phyloP scores from a whole-genome alignment of 139 green algal species.

The Ostreobium quekettii region DNA sequence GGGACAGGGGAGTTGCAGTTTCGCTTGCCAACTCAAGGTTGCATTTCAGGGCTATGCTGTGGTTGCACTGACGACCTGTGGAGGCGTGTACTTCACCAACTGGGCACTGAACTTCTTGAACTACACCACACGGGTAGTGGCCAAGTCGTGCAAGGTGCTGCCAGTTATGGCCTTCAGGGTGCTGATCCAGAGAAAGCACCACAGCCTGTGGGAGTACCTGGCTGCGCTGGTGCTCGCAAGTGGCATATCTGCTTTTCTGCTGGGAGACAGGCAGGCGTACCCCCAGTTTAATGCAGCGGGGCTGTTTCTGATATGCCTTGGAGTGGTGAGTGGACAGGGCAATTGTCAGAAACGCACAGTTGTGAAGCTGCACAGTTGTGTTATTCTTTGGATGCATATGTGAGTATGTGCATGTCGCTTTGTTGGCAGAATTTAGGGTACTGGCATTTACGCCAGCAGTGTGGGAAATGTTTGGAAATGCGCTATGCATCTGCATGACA shows the following conservation, averaged over 20 bases:
- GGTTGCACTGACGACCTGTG: slow-evolving; percentile 39
- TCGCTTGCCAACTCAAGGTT: too few species aligned
- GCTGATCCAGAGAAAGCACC: slow-evolving; percentile 33
- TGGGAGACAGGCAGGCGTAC: slow-evolving; percentile 36
- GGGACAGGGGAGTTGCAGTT: too few species aligned
- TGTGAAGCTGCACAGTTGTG: too few species aligned
- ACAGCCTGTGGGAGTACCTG: slow-evolving; percentile 31
- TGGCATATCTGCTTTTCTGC: slow-evolving; percentile 49
- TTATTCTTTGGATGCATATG: too few species aligned
- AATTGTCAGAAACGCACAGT: too few species aligned
- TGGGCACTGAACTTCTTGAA: slow-evolving; percentile 56
- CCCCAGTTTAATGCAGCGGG: slow-evolving; percentile 38
- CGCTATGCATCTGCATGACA: too few species aligned
- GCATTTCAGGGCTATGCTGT: slow-evolving; percentile 41
- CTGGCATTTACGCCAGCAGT: too few species aligned
- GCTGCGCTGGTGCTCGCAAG: slow-evolving; percentile 38
- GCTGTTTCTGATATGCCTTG: slow-evolving; percentile 39
- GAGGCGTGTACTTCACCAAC: slow-evolving; percentile 53
- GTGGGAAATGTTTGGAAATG: too few species aligned
- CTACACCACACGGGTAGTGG: slow-evolving; percentile 57
- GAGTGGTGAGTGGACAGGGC: slow-evolving; percentile 25
- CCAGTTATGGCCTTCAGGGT: slow-evolving; percentile 49
- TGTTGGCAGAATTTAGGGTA: too few species aligned
- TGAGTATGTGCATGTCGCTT: too few species aligned
- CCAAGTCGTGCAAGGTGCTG: slow-evolving; percentile 53